Conservation (phyloP, 2,329 filamentous ascomycete genomes). For the Tolypocladium amazonense region DNA sequence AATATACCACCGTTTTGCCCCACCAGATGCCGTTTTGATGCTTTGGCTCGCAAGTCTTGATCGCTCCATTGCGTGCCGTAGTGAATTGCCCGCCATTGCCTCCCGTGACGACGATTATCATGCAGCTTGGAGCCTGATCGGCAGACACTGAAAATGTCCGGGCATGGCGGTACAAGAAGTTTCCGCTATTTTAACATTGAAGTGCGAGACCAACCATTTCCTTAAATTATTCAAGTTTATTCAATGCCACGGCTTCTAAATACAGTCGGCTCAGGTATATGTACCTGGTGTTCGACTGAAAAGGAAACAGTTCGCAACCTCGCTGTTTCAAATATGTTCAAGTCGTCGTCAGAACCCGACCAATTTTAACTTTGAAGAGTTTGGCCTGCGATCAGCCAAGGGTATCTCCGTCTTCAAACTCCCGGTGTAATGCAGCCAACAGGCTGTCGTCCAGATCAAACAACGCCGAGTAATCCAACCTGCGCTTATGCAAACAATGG, state of each 20-base stretch:
- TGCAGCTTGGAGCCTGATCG: no score
- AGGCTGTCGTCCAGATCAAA: not conserved
- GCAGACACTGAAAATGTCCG: no score
- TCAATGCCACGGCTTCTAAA: not conserved
- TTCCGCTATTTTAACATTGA: no score
- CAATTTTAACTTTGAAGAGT: conserved; percentile 1
- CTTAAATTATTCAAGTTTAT: not conserved
- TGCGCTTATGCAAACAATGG: not conserved
- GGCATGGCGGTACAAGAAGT: no score
- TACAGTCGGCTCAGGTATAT: not conserved
- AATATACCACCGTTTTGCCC: no score
- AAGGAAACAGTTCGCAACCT: not conserved
- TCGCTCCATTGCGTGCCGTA: no score
- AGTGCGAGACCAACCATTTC: not conserved
- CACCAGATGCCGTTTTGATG: no score
- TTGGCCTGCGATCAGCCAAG: not conserved
- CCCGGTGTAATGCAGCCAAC: not conserved
- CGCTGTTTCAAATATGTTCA: not conserved
- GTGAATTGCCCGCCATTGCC: no score
- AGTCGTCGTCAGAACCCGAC: conserved; percentile 1
- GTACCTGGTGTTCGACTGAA: not conserved
- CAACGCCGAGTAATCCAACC: not conserved
- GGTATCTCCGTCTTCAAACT: not conserved
- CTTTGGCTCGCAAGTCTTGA: no score
- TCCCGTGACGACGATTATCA: no score